Evolutionary conservation across 768 basidiomycete species (phyloP), one percentile per base, ranked within the genome.

Genomic region (Tulasnella sp.): DNA sequence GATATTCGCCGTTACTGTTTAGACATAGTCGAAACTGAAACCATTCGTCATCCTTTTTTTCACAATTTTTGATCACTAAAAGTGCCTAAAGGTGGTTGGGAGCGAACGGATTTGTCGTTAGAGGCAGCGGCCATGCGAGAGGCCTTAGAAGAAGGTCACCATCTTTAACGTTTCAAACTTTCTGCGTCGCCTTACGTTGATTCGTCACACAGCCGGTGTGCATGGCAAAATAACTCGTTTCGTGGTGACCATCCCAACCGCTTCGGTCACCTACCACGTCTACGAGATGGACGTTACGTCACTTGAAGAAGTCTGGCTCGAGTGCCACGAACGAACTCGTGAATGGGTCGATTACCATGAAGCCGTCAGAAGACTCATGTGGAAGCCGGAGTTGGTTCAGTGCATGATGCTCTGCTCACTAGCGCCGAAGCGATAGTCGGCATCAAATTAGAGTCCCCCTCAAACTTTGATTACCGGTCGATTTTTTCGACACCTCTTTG

Each of bases 51-150:
- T 33, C 16, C 35, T 25, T 57, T 48, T 28, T 12, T 31, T 34
- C 27, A 31, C 28, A 13, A 15, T 55, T n/a, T 15, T 53, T n/a
- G 31, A 25, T 40, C 22, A 42, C n/a, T n/a, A n/a, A 45, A 63
- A 89, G 87, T 90, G 61, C 87, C 87, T n/a, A 90, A 90, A 72
- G 87, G 87, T 65, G 87, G 87, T 63, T 90, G 81, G 81, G 87
- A 90, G 67, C 70, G 77, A 58, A 73, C 81, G 52, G 87, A 90
- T 74, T 78, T 73, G 60, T 73, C 71, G 66, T 70, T 89, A 61
- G 85, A 88, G 73, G 80, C 78, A 70, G 87, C 87, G 64, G 87
- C 87, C 70, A 82, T 78, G 62, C 77, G 87, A 67, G 87, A 90
- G 78, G 87, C 87, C 69, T 73, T 83, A 67, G 87, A 90, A 84